Base-by-base conservation (phyloP, 805 yeast species). In the Zygosaccharomyces lentus region DNA sequence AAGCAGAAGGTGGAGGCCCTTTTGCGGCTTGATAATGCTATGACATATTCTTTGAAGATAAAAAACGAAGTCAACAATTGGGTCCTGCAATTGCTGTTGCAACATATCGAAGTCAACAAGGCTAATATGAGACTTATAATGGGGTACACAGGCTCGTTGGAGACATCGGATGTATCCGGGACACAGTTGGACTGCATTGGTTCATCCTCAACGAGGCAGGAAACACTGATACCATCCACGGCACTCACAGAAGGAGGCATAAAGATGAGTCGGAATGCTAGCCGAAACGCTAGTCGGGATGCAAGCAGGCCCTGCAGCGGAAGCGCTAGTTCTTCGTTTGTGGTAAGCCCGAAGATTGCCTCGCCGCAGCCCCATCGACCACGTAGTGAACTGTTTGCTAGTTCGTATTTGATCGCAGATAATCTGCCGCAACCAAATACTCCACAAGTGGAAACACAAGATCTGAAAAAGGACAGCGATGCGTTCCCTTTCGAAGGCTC, bases 31-130 rank as follows among this genome's bases (percentile, higher is more conserved):
- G 82, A 87, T 10, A 84, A 89, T 50, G 78, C 87, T 2, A 70
- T 87, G 49, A 79, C 83, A 45, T 88, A 84, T 61, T 81, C 86
- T 16, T 84, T 84, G 52, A 82, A 80, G 55, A 80, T 89, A 41
- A 84, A 87, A 43, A 77, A 75, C 43, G 96, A 90, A 63, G 85
- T 88, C 3, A 93, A 88, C 58, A 73, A 66, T 16, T 68, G 81
- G 57, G 89, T 89, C 2, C 65, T 85, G 23, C 66, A 70, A 30
- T 71, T 83, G 1, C 86, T 90, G 2, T 68, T 74, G 19, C 80
- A 80, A 29, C 83, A 93, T 0, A 74, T 88, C 2, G 64, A 67
- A 30, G 77, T 74, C 54, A 82, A 68, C 30, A 58, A 64, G 45
- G 16, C 57, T 5, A 58, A 53, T 26, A 27, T 48, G 25, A 43